Evolutionary conservation across 2,329 filamentous ascomycete species (phyloP).

Genomic region (Alternaria burnsii): DNA sequence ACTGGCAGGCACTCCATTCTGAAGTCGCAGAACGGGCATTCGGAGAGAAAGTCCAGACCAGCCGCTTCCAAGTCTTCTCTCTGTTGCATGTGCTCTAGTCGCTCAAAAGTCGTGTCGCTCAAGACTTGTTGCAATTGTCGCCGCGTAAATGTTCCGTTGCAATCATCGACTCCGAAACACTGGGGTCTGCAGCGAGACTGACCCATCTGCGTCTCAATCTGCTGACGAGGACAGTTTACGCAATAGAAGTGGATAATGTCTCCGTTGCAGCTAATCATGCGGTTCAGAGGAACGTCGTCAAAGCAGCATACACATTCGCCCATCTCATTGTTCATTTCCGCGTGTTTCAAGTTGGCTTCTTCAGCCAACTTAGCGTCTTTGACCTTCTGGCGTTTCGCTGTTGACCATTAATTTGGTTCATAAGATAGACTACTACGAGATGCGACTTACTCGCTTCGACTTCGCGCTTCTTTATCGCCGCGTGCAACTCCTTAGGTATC

Average conservation of each 20-base stretch:
- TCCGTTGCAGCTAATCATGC: conserved; percentile 73
- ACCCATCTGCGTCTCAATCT: conserved; percentile 74
- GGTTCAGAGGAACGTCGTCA: conserved; percentile 69
- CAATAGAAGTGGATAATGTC: conserved; percentile 73
- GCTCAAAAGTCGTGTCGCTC: conserved; percentile 64
- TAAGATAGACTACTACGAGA: not conserved
- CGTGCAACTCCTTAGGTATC: conserved; percentile 42
- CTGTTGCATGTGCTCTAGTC: conserved; percentile 75
- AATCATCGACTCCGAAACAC: conserved; percentile 72
- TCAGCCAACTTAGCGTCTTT: conserved; percentile 39
- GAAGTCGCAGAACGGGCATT: conserved; percentile 84
- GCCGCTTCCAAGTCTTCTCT: conserved; percentile 74
- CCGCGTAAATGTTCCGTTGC: conserved; percentile 67
- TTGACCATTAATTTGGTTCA: conserved; percentile 9
- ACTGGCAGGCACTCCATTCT: conserved; percentile 76
- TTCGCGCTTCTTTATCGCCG: conserved; percentile 41
- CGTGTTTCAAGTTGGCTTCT: conserved; percentile 45
- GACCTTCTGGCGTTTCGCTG: conserved; percentile 40
- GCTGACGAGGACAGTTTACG: conserved; percentile 68
- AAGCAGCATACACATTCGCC: conserved; percentile 78
- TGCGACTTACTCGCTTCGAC: conserved; percentile 27
- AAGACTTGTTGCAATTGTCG: conserved; percentile 66
- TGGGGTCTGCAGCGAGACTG: conserved; percentile 71
- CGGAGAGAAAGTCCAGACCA: conserved; percentile 74
- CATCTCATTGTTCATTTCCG: conserved; percentile 55